phyloP scores from a whole-genome alignment of 140 eudicot genomes.

The Flaveria floridana region DNA sequence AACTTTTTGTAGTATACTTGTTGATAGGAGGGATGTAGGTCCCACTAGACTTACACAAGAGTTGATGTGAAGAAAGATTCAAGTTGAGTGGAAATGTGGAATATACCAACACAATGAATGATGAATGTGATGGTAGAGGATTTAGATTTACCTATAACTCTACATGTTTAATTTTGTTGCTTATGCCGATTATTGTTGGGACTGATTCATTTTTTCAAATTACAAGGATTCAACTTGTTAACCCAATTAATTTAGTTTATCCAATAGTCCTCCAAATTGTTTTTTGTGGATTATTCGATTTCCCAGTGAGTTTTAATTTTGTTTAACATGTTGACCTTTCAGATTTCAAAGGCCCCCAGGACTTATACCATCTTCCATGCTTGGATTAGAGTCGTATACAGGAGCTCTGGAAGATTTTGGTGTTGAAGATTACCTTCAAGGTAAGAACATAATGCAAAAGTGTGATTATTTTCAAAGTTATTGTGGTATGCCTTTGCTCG shows the following conservation, averaged over 20 bases:
- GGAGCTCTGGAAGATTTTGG: constrained; percentile 83
- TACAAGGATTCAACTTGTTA: background rate
- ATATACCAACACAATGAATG: too few relatives aligned
- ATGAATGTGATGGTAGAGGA: background rate
- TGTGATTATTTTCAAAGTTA: background rate
- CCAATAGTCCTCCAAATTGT: background rate
- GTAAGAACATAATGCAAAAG: constrained; percentile 32
- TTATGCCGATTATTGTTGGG: background rate
- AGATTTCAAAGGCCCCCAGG: constrained; percentile 98
- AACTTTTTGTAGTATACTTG: background rate
- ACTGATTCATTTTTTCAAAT: background rate
- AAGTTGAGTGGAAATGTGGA: too few relatives aligned
- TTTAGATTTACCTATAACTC: background rate
- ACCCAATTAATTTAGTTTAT: background rate
- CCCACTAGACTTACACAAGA: background rate
- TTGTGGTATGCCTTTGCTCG: background rate
- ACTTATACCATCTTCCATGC: constrained; percentile 81
- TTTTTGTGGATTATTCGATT: constrained; percentile 2
- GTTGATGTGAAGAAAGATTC: background rate
- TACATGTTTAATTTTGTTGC: background rate
- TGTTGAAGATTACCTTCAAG: constrained; percentile 84
- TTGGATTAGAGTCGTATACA: constrained; percentile 75
- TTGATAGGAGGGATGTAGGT: constrained; percentile 7
- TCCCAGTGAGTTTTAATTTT: background rate
- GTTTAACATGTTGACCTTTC: constrained; percentile 14